phyloP scores from a whole-genome alignment of 768 basidiomycete species.

The Inosperma sp. region DNA sequence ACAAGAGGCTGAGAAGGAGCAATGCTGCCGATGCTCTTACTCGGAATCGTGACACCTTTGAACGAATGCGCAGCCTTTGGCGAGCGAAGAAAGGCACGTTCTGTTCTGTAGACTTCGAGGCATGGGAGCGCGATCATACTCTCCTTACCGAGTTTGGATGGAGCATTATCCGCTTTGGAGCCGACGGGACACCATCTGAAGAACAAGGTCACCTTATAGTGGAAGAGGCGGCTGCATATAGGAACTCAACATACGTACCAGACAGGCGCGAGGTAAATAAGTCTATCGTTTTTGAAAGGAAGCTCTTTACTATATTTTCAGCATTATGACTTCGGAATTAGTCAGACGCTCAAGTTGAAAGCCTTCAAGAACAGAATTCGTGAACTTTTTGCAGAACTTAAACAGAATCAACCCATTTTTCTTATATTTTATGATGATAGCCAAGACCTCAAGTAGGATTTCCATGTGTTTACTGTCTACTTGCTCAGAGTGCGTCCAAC shows the following conservation, averaged over 20 bases:
- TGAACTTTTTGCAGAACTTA: conserved; percentile 38
- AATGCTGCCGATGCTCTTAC: conserved; percentile 51
- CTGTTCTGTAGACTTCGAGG: conserved; percentile 79
- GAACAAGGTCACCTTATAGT: conserved; percentile 61
- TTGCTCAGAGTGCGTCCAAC: background rate
- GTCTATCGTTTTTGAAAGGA: background rate
- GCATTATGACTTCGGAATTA: conserved; percentile 66
- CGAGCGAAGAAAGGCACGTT: conserved; percentile 60
- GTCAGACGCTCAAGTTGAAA: conserved; percentile 47
- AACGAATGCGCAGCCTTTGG: conserved; percentile 63
- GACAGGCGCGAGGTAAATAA: conserved; percentile 53
- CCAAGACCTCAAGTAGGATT: conserved; percentile 68
- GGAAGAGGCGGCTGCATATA: conserved; percentile 51
- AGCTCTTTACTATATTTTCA: conserved; percentile 23
- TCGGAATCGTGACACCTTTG: conserved; percentile 59
- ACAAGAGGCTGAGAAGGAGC: conserved; percentile 67
- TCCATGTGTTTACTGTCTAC: background rate
- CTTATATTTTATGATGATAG: conserved; percentile 77
- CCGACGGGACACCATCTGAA: conserved; percentile 40
- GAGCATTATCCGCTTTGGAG: conserved; percentile 53
- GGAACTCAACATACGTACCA: conserved; percentile 60
- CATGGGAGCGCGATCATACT: conserved; percentile 73
- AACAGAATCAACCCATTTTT: conserved; percentile 55
- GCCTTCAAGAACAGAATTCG: conserved; percentile 51
- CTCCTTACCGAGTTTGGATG: conserved; percentile 83